A percentile compares a stretch with the other conserved stretches of the same genome.
Evolutionary conservation across 1,284 basidiomycete genomes (phyloP).

Genomic region (Leccinum idahoense): DNA sequence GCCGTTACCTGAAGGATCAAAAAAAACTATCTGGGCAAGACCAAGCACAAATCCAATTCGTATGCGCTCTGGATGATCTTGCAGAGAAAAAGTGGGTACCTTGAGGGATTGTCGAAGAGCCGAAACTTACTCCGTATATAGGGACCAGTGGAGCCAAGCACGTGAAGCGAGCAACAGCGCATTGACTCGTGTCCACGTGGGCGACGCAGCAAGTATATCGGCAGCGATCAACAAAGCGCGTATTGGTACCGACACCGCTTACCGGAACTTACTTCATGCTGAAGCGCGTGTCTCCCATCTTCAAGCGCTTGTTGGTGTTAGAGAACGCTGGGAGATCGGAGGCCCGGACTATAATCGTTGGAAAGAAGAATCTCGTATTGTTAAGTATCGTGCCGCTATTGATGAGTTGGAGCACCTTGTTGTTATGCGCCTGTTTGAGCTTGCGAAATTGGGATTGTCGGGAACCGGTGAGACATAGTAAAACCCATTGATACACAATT

Average conservation of each 20-base stretch:
- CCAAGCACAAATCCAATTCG: background rate
- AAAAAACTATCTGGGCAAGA: background rate
- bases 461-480: constrained; percentile 1
- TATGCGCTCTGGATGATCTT: background rate
- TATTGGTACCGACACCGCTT: background rate
- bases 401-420: background rate
- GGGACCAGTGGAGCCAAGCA: background rate
- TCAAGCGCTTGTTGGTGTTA: background rate
- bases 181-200: no score
- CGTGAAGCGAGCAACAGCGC: background rate
- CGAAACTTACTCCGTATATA: background rate
- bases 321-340: background rate
- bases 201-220: no score
- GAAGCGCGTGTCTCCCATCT: background rate
- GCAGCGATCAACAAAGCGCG: no score
- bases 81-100: background rate
- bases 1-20: background rate
- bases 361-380: background rate
- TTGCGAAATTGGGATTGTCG: background rate
- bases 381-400: background rate
- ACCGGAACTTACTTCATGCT: background rate
- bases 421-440: background rate
- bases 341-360: background rate
- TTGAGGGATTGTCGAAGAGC: background rate
- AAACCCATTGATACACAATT: background rate